Base-by-base conservation (phyloP, 768 basidiomycete genomes). In the Terana coerulea region DNA sequence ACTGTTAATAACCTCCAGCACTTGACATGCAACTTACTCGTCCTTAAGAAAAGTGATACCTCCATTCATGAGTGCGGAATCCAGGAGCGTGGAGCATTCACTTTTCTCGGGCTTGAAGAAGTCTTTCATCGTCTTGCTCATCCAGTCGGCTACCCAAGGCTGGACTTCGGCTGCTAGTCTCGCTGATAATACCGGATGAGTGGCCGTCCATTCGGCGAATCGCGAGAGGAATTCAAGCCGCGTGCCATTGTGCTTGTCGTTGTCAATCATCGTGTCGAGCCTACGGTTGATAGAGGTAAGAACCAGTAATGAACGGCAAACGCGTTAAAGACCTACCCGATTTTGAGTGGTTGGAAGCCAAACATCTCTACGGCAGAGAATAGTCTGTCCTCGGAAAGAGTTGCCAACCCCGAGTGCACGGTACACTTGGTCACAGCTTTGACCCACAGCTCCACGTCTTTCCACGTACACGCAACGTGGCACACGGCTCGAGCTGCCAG, bases 271-370 rank as follows among this genome's bases (percentile, higher is more conserved):
- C n/a, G n/a, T n/a, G n/a, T n/a, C n/a, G n/a, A n/a, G n/a, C n/a
- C n/a, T n/a, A n/a, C n/a, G n/a, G n/a, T n/a, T n/a, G n/a, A n/a
- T n/a, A n/a, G n/a, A n/a, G n/a, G n/a, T n/a, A n/a, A n/a, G n/a
- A n/a, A n/a, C n/a, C n/a, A 4, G 25, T 11, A 3, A 9, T 2
- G 28, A 2, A 10, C 7, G 36, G n/a, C n/a, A n/a, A n/a, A n/a
- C n/a, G n/a, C n/a, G n/a, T n/a, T n/a, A n/a, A n/a, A n/a, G n/a
- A n/a, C n/a, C 30, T 10, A 52, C 56, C 24, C 44, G 2, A 50
- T 47, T 19, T 31, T 10, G 4, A 58, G 24, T 5, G 36, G 15
- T 11, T 52, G 30, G 35, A 56, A 55, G 1, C 58, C 61, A 19
- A 58, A 58, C 2, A 25, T 42, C 12, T 22, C 26, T 1, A 56